phyloP scores from a whole-genome alignment of 108 stramenopile species.

The Schizochytrium sp. region DNA sequence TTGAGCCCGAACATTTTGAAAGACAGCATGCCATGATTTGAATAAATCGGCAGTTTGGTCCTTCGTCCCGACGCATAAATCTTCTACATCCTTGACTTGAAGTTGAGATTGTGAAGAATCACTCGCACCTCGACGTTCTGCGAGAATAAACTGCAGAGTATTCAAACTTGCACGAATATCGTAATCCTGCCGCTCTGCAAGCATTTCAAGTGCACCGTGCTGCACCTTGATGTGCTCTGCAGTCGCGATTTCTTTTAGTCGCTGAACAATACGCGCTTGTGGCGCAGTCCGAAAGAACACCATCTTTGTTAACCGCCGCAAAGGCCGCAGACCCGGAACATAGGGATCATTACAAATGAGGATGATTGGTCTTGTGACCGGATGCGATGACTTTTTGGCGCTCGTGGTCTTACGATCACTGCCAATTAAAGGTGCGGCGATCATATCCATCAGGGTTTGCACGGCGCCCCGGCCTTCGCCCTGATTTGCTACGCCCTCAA shows the following conservation, averaged over 20 bases:
- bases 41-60: constrained; percentile 16
- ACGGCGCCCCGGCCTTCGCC: constrained; percentile 85
- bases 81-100: not conserved
- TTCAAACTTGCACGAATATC: constrained; percentile 92
- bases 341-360: constrained; percentile 98
- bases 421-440: constrained; percentile 64
- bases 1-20: not conserved
- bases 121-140: constrained; percentile 48
- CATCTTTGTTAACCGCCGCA: constrained; percentile 85
- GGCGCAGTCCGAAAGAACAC: constrained; percentile 85
- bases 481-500: constrained; percentile 84
- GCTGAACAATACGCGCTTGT: constrained; percentile 80
- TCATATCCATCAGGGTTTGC: constrained; percentile 85
- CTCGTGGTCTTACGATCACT: not conserved
- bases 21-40: constrained; percentile 36
- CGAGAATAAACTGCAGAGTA: constrained; percentile 86
- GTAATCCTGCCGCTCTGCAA: constrained; percentile 80
- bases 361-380: constrained; percentile 90
- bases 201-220: constrained; percentile 76
- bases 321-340: constrained; percentile 88
- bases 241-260: constrained; percentile 83
- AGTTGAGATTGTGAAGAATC: not conserved
- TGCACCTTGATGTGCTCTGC: constrained; percentile 79
- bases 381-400: constrained; percentile 65
- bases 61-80: constrained; percentile 11